Evolutionary conservation across 257 asterid genomes (phyloP).

Genomic region (Jacaranda mimosifolia): DNA sequence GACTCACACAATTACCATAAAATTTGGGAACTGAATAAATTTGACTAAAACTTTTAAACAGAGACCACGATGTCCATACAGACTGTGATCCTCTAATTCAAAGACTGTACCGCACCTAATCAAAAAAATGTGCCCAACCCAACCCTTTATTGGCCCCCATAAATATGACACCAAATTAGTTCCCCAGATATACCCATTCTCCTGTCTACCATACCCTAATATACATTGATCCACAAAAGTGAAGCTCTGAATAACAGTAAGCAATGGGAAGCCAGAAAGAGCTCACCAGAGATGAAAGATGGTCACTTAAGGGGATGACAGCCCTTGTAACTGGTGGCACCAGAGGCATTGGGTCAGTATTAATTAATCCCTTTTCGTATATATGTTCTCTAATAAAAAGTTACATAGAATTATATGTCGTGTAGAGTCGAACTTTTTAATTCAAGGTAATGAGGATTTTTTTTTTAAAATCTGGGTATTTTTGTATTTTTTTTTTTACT

Average conservation of each 20-base stretch:
- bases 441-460: too few species aligned
- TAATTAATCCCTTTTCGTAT: neutral
- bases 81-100: too few species aligned
- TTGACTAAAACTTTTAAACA: too few species aligned
- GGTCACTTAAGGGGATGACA: conserved; percentile 55
- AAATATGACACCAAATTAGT: conserved; percentile 4
- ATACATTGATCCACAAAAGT: neutral
- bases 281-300: conserved; percentile 46
- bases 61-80: too few species aligned
- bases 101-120: too few species aligned
- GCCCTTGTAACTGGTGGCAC: conserved; percentile 63
- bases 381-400: neutral
- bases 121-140: too few species aligned
- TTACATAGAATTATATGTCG: neutral
- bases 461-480: too few species aligned
- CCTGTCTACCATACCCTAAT: neutral
- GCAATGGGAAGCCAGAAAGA: conserved; percentile 38
- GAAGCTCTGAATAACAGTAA: neutral
- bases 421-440: neutral
- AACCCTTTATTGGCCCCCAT: conserved; percentile 24
- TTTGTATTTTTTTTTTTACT: too few species aligned
- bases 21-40: neutral
- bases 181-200: neutral
- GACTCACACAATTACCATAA: neutral
- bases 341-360: conserved; percentile 48